Base-by-base conservation (phyloP, 208 protist species). In the Trypanosoma scelopori region DNA sequence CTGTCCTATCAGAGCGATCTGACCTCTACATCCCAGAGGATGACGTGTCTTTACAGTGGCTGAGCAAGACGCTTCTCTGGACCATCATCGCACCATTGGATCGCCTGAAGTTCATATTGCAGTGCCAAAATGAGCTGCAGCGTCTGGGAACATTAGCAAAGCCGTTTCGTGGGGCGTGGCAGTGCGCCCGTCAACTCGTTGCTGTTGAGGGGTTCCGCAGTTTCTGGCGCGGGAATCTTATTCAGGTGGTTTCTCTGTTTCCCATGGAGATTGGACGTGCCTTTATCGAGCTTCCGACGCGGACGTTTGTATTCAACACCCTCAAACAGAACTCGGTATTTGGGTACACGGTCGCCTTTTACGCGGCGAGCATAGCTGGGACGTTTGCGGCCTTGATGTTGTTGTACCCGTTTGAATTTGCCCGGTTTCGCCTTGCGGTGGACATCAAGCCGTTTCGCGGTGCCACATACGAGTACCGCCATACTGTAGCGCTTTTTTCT, bases 81-180 rank as follows among this genome's bases (percentile, higher is more conserved):
- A 95, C 89, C 0, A 1, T 91, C 22, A 71, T 88, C 1, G 85
- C 89, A 11, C 89, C 89, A 12, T 55, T 95, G 12, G 89, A 95
- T 30, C 85, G 89, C n/a, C 76, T 95, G 3, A 92, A 92, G 79
- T 95, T 79, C 51, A 55, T 95, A 22, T 81, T 95, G 80, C 78
- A 89, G 71, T 85, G 67, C 52, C 84, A 92, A 56, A 69, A 70
- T 32, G 85, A 95, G 67, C 60, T 95, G n/a, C 70, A 81, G 48
- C 73, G 85, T 30, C 46, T 74, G 22, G 84, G 84, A 1, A 68
- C 69, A 25, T 59, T 91, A 23, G 56, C 72, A 13, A 67, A 69
- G 43, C 69, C 78, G 23, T 87, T 91, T 64, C 61, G 71, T n/a
- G 84, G 66, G 5, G 69, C 85, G 6, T 81, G 75, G 78, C 74